Percentiles rank a stretch among this genome's conserved stretches.
Conservation (phyloP, 306 rosid species). For the Prosopis cineraria region DNA sequence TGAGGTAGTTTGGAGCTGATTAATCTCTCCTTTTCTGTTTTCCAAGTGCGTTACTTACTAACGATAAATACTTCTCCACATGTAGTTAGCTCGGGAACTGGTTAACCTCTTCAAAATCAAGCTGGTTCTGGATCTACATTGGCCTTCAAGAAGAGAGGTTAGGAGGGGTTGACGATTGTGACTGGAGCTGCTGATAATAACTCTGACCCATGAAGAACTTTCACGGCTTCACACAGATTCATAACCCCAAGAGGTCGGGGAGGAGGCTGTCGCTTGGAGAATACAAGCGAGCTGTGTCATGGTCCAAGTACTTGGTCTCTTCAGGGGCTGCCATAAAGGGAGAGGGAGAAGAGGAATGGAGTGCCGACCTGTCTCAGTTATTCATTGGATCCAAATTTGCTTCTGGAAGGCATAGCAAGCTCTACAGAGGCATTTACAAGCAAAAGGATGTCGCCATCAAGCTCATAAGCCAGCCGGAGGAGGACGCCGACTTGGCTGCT, state of each 20-base stretch:
- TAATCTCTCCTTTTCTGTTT: neutral
- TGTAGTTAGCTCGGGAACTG: constrained; percentile 41
- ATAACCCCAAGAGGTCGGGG: constrained; percentile 57
- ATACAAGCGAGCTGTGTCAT: constrained; percentile 85
- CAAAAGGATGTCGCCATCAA: constrained; percentile 93
- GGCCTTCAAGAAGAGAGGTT: neutral
- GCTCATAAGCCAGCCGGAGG: constrained; percentile 90
- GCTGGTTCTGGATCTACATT: constrained; percentile 32
- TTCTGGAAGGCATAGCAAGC: constrained; percentile 89
- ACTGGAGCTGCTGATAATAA: neutral
- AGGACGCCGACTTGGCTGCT: constrained; percentile 75
- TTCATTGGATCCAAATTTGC: constrained; percentile 88
- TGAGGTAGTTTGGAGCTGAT: constrained; percentile 9
- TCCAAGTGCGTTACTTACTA: neutral
- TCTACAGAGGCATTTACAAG: constrained; percentile 92
- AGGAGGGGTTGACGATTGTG: constrained; percentile 36
- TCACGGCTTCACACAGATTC: constrained; percentile 63
- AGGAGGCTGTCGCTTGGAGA: constrained; percentile 86
- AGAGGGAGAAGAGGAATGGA: constrained; percentile 86
- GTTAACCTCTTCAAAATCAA: constrained; percentile 15
- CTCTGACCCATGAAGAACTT: constrained; percentile 57
- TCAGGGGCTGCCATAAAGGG: constrained; percentile 93
- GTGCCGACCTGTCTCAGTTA: constrained; percentile 91
- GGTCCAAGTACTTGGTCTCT: constrained; percentile 92
- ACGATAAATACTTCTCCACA: constrained; percentile 15